Evolutionary conservation across 495 filamentous ascomycete species (phyloP), one percentile per base, ranked within the genome.

Genomic region (Penicillium turbatum): DNA sequence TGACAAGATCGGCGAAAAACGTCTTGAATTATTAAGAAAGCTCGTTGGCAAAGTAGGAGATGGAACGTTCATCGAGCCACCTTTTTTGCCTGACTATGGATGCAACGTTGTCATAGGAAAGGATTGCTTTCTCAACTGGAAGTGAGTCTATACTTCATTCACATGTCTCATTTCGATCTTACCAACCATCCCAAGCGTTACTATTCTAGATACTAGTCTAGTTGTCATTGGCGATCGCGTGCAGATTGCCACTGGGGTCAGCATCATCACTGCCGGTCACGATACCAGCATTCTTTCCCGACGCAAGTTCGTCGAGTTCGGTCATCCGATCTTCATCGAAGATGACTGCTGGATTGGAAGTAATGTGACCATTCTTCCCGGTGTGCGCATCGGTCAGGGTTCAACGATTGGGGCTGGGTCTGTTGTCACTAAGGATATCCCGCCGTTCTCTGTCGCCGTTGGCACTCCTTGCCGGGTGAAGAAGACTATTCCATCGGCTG

Each of bases 281-380:
- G 85, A 90, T 52, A 86, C 86, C 0, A 72, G 72, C 8, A 63
- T 89, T 3, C 77, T 88, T 6, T 86, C 88, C 49, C 88, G 90
- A 0, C 81, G 79, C 3, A 72, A 80, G 40, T 88, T 87, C 0
- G 85, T 89, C 0, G 90, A 95, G 65, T 68, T 76, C 29, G 89
- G 88, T 3, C 81, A 79, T 53, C 83, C 86, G 5, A 86, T 95
- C 40, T 75, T 69, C 9, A 82, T 95, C 40, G 89, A 82, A 1
- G 86, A 92, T 54, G 90, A 95, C 61, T 92, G 88, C 63, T 95
- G 90, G 89, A 73, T 95, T 35, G 88, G 89, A 0, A 89, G 87
- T 0, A 84, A 83, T 61, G 87, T 85, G 2, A 70, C 80, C 13
- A 77, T 95, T 9, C 65, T 87, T 10, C 82, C 88, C 0, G 90